Evolutionary conservation across 257 asterid species (phyloP).

Genomic region (Solanum tacnaense): DNA sequence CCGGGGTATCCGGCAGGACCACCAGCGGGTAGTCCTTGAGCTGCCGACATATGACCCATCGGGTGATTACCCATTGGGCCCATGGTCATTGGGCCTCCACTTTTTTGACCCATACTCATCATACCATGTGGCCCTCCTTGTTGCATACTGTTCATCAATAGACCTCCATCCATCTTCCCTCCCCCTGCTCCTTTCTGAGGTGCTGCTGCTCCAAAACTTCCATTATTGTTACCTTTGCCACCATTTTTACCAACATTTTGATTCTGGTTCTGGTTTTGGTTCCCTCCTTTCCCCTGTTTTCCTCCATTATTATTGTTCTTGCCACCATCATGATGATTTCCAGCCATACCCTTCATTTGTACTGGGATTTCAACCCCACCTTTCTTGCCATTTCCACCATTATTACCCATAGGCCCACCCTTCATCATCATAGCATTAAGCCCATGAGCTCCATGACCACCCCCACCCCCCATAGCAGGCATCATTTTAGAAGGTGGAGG

Average conservation of each 20-base stretch:
- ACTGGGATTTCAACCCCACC: constrained; percentile 18
- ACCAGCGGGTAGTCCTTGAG: constrained; percentile 40
- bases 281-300: constrained; percentile 17
- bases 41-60: constrained; percentile 36
- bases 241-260: constrained; percentile 5
- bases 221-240: constrained; percentile 18
- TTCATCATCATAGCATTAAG: constrained; percentile 17
- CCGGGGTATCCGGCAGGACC: constrained; percentile 20
- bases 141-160: constrained; percentile 21
- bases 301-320: constrained; percentile 13
- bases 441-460: constrained; percentile 7
- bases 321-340: constrained; percentile 11
- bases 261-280: constrained; percentile 16
- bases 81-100: constrained; percentile 24
- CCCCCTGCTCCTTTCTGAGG: constrained; percentile 29
- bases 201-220: constrained; percentile 12
- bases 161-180: constrained; percentile 25
- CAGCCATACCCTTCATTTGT: constrained; percentile 29
- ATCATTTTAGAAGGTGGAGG: constrained; percentile 14
- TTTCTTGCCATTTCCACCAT: constrained; percentile 32
- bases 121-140: constrained; percentile 30
- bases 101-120: constrained; percentile 16
- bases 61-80: constrained; percentile 34
- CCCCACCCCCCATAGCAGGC: constrained; percentile 11
- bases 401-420: constrained; percentile 17